Percentiles rank a stretch among this genome's conserved stretches.
Conservation (phyloP, 1,284 basidiomycete genomes). For the Schizophyllum amplum region DNA sequence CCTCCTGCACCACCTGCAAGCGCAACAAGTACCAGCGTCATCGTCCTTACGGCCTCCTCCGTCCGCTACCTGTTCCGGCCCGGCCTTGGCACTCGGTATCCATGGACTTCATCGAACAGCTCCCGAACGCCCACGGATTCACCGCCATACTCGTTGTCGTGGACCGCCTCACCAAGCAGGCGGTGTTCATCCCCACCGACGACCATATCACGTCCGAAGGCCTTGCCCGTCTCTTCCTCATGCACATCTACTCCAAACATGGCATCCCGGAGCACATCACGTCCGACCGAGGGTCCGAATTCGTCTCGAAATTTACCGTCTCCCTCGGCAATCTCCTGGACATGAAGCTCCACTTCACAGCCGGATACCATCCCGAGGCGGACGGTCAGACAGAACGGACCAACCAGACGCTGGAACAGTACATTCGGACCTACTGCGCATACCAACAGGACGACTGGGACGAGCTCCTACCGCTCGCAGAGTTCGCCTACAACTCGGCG, state of each 20-base stretch:
- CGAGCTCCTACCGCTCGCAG: slow-evolving; percentile 23
- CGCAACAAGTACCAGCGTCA: slow-evolving; percentile 16
- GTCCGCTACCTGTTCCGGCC: slow-evolving; percentile 17
- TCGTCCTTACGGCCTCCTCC: slow-evolving; percentile 17
- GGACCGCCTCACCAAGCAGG: slow-evolving; percentile 10
- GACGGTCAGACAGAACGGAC: slow-evolving; percentile 35
- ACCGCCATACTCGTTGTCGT: slow-evolving; percentile 29
- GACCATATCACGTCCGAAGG: slow-evolving; percentile 21
- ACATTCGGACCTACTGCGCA: slow-evolving; percentile 23
- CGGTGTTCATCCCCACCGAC: slow-evolving; percentile 22
- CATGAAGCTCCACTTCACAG: slow-evolving; percentile 13
- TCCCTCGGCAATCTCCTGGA: slow-evolving; percentile 13
- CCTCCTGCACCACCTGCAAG: slow-evolving; percentile 19
- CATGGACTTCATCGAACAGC: slow-evolving; percentile 29
- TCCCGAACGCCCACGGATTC: slow-evolving; percentile 23
- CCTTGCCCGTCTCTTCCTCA: slow-evolving; percentile 18
- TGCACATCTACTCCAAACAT: slow-evolving; percentile 19
- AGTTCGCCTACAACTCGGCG: slow-evolving; percentile 32
- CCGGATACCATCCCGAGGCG: slow-evolving; percentile 31
- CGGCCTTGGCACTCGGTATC: slow-evolving; percentile 28
- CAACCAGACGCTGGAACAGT: slow-evolving; percentile 34
- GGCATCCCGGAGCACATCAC: slow-evolving; percentile 19
- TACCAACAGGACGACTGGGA: slow-evolving; percentile 32
- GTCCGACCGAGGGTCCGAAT: slow-evolving; percentile 21
- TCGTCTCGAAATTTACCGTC: slow-evolving; percentile 20